A percentile compares a stretch with the other conserved stretches of the same genome.
Evolutionary conservation across 306 rosid genomes (phyloP).

Genomic region (Trifolium repens): DNA sequence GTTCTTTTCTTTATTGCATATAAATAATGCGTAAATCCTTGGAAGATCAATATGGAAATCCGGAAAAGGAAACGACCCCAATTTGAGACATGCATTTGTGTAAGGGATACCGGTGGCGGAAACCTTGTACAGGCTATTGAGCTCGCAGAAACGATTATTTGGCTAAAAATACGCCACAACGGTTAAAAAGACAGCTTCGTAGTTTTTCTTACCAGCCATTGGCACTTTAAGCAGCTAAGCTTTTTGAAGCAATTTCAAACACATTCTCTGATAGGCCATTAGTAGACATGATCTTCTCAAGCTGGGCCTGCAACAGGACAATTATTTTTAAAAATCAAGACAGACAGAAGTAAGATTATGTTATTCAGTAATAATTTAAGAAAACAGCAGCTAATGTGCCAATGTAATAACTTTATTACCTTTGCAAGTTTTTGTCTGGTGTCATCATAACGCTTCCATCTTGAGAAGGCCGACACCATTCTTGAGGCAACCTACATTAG

Average conservation of each 20-base stretch:
- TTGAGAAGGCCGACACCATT: conserved; percentile 96
- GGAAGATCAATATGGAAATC: conserved; percentile 15
- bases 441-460: conserved; percentile 92
- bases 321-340: not conserved
- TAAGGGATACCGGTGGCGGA: not conserved
- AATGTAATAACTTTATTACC: conserved; percentile 50
- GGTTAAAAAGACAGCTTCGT: not conserved
- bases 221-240: conserved; percentile 68
- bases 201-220: conserved; percentile 12
- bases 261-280: conserved; percentile 94
- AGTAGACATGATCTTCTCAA: conserved; percentile 81
- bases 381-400: not conserved
- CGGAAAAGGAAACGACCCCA: not conserved
- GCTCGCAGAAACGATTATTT: not conserved
- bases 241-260: conserved; percentile 93
- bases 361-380: conserved; percentile 11
- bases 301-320: conserved; percentile 79
- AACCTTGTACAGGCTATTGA: conserved; percentile 15
- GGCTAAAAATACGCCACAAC: conserved; percentile 1
- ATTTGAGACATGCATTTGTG: conserved; percentile 1
- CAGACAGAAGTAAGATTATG: not conserved
- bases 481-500: conserved; percentile 84
- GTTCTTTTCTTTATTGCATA: conserved; percentile 28
- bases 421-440: conserved; percentile 81
- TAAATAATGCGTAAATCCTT: not conserved